Base-by-base conservation (phyloP, 2,329 filamentous ascomycete genomes). In the Fusarium sp. region DNA sequence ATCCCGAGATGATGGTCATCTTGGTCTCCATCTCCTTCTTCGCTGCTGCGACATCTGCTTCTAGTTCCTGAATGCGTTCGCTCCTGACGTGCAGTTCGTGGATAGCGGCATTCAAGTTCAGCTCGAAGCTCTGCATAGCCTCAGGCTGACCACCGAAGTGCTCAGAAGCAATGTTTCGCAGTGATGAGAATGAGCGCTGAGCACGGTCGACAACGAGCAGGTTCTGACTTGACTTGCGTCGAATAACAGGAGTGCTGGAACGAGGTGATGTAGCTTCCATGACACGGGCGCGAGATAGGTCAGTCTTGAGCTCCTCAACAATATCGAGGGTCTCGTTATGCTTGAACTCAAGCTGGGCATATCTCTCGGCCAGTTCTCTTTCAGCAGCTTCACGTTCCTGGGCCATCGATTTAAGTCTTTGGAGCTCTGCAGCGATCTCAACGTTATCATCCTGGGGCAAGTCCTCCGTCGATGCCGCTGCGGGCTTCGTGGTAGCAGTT, bases 1-100 rank as follows among this genome's bases (percentile, higher is more conserved):
- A 86, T 12, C 96, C 96, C 35, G 94, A 94, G 76, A 99, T 98
- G 79, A 99, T 95, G 35, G 94, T 93, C 86, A 95, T 95, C 88
- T 99, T 99, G 71, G 90, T 91, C 79, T 99, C 96, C 92, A 98
- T 97, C 82, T 99, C 96, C 85, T 95, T 97, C 85, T 94, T 96
- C 28, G 95, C 90, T 8, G 90, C 91, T 31, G 91, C 86, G 63
- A 98, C 89, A 75, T 97, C 95, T 11, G 91, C 91, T 81, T 99
- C 96, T 20, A 99, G 86, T 77, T 95, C 91, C 78, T 97, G 93
- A 59, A 98, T 95, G 33, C 95, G 91, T 81, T 98, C 95, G 42
- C 95, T 95, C 45, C 95, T 91, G 15, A 88, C 88, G 73, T 97
- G 93, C 38, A 99, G 86, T 80, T 99, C 96, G 76, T 96, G 93